Evolutionary conservation across 768 basidiomycete species (phyloP).

Genomic region (Pleurotus sapidus): DNA sequence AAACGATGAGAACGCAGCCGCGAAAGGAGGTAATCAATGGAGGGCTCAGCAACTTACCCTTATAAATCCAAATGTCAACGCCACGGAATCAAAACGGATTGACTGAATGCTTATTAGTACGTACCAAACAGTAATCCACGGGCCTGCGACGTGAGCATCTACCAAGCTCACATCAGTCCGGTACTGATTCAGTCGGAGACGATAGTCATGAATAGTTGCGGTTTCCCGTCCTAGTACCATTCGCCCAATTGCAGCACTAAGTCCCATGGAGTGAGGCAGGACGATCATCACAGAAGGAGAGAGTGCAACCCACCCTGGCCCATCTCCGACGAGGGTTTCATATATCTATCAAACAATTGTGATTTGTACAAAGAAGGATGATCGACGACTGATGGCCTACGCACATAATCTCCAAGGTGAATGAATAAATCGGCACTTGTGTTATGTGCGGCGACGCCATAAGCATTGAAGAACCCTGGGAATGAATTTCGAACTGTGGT

Average conservation of each 20-base stretch:
- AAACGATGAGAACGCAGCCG: background rate
- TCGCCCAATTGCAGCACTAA: conserved; percentile 47
- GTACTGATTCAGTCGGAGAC: conserved; percentile 49
- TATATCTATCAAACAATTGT: conserved; percentile 37
- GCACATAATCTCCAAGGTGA: conserved; percentile 60
- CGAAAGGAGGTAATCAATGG: background rate
- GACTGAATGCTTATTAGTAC: conserved; percentile 10
- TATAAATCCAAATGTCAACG: background rate
- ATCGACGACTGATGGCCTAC: conserved; percentile 11
- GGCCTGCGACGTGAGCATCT: conserved; percentile 45
- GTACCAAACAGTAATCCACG: conserved; percentile 58
- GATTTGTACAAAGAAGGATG: background rate
- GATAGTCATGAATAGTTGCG: conserved; percentile 54
- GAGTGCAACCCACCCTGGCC: background rate
- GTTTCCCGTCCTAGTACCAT: conserved; percentile 50
- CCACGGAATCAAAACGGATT: background rate
- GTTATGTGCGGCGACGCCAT: conserved; percentile 52
- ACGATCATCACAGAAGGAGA: background rate
- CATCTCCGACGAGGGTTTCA: conserved; percentile 28
- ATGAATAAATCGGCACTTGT: conserved; percentile 51
- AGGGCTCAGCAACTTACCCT: conserved; percentile 2
- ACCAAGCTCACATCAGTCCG: conserved; percentile 47
- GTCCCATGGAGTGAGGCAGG: background rate
- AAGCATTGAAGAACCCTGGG: conserved; percentile 60
- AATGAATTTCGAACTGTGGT: background rate